Evolutionary conservation across 768 basidiomycete species (phyloP).

Genomic region (Kwoniella sp.): DNA sequence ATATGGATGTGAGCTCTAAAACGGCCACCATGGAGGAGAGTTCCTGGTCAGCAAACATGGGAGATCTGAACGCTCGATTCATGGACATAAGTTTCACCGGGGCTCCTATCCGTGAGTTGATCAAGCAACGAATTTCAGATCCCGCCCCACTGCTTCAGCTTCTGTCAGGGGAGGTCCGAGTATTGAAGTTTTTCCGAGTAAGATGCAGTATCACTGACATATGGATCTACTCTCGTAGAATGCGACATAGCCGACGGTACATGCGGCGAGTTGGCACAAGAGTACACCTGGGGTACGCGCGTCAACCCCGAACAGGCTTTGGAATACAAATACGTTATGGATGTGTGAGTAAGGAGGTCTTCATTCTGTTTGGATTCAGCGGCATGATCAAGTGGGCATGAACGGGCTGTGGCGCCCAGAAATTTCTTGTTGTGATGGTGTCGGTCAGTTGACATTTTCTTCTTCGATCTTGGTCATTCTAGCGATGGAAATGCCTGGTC

Average conservation of each 20-base stretch:
- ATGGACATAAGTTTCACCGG: constrained; percentile 26
- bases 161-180: too few species aligned
- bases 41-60: background rate
- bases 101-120: constrained; percentile 18
- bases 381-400: too few species aligned
- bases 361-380: too few species aligned
- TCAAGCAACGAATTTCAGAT: too few species aligned
- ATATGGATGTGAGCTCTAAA: background rate
- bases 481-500: constrained; percentile 56
- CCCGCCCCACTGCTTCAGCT: too few species aligned
- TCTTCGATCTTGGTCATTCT: too few species aligned
- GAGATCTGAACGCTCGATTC: background rate
- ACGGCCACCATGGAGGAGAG: background rate
- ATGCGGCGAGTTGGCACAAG: constrained; percentile 44
- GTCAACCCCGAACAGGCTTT: constrained; percentile 46
- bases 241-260: constrained; percentile 48
- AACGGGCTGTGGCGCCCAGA: background rate
- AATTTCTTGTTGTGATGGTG: too few species aligned
- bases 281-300: constrained; percentile 34
- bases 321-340: constrained; percentile 51
- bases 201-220: background rate
- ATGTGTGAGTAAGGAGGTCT: constrained; percentile 49
- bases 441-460: too few species aligned
- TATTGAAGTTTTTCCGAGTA: too few species aligned
- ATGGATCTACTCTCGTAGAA: background rate